phyloP scores from a whole-genome alignment of 192 early-diverging fungal species.

The Hyaloraphidium curvatum region DNA sequence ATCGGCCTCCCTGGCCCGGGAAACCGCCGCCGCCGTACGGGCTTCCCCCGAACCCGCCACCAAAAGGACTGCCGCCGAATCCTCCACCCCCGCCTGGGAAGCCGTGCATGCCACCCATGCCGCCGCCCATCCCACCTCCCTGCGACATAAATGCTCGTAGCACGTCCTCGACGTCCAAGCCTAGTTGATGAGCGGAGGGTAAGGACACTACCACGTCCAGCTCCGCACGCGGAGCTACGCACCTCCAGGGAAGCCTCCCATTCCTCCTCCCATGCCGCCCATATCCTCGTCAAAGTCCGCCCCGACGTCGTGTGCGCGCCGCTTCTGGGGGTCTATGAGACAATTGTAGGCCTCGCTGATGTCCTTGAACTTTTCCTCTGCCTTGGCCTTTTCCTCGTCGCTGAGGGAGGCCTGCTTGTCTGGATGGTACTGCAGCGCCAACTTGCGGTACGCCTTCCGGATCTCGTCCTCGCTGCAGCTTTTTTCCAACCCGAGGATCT shows the following conservation, averaged over 20 bases:
- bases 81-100: no score
- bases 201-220: no score
- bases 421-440: conserved; percentile 6
- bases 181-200: no score
- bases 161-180: no score
- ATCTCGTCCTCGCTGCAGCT: conserved; percentile 57
- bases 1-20: no score
- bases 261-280: conserved; percentile 10
- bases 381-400: conserved; percentile 28
- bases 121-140: no score
- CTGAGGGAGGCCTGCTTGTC: conserved; percentile 63
- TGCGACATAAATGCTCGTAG: no score
- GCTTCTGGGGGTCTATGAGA: conserved; percentile 62
- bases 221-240: no score
- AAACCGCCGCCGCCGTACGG: no score
- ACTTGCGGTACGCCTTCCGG: conserved; percentile 28
- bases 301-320: conserved; percentile 57
- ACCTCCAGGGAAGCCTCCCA: conserved; percentile 6
- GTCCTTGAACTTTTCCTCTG: conserved; percentile 32
- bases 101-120: no score
- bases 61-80: no score
- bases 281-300: conserved; percentile 49
- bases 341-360: conserved; percentile 76
- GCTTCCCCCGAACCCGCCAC: no score
- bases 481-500: conserved; percentile 61